These are phyloP conservation scores for Pseudozyma sp. DNA, from an alignment of 1,284 basidiomycete genomes.

Conservation along the genomic window DNA sequence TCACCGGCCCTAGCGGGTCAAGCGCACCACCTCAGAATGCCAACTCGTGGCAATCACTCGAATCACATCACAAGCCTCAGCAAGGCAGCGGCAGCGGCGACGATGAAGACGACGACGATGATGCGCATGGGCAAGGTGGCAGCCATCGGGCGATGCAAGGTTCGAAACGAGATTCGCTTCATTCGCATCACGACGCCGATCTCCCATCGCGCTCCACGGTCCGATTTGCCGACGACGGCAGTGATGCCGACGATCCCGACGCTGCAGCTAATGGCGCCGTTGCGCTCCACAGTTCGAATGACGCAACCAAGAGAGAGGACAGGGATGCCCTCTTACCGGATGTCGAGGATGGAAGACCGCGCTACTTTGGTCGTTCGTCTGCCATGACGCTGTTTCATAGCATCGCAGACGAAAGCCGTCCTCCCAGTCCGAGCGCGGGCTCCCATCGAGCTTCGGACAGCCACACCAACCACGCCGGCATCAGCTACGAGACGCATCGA, in stretches of 20 bases:
- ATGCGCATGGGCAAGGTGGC: constrained; percentile 1
- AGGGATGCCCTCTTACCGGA: constrained; percentile 53
- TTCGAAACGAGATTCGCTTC: not conserved
- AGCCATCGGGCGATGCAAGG: not conserved
- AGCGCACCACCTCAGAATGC: constrained; percentile 51
- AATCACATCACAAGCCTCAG: constrained; percentile 9
- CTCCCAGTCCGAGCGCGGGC: constrained; percentile 41
- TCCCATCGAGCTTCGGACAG: constrained; percentile 16
- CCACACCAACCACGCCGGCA: constrained; percentile 26
- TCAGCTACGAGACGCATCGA: constrained; percentile 48
- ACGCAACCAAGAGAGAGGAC: constrained; percentile 26
- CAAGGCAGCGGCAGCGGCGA: not conserved
- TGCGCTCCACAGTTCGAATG: not conserved
- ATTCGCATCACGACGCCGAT: constrained; percentile 17
- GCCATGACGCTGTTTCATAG: constrained; percentile 50
- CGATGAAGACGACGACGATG: constrained; percentile 5
- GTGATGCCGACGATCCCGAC: constrained; percentile 20
- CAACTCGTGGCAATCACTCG: constrained; percentile 36
- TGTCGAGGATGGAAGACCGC: constrained; percentile 59
- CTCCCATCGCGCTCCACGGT: constrained; percentile 22
- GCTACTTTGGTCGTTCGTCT: constrained; percentile 58
- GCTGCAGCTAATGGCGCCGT: not conserved
- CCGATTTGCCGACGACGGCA: constrained; percentile 11
- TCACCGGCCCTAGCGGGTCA: constrained; percentile 35
- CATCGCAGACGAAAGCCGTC: constrained; percentile 50